These are phyloP conservation scores for Tricholoma terreum DNA, from an alignment of 768 basidiomycete species.

Conservation along the genomic window DNA sequence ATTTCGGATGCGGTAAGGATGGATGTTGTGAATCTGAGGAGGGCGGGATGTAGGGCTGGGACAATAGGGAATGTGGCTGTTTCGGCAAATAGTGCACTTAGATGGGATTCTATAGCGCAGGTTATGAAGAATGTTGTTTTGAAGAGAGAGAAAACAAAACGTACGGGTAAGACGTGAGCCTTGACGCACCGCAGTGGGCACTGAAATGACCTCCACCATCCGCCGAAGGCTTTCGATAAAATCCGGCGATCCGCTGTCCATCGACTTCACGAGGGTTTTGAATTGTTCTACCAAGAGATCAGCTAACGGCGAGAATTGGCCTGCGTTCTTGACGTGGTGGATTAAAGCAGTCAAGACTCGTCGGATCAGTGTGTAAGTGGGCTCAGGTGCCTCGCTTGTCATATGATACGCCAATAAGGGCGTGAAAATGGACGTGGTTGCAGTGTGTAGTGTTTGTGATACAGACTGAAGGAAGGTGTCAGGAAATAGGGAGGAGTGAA, in stretches of 20 bases:
- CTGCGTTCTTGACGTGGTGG: slow-evolving; percentile 75
- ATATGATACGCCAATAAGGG: slow-evolving; percentile 59
- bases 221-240: slow-evolving; percentile 44
- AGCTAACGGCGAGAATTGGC: slow-evolving; percentile 57
- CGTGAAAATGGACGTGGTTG: slow-evolving; percentile 58
- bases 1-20: slow-evolving; percentile 43
- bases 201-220: slow-evolving; percentile 52
- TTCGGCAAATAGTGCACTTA: slow-evolving; percentile 29
- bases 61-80: slow-evolving; percentile 28
- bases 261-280: slow-evolving; percentile 17
- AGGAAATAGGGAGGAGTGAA: slow-evolving; percentile 1
- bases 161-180: slow-evolving; percentile 66
- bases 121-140: background rate
- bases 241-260: slow-evolving; percentile 12
- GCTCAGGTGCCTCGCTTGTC: slow-evolving; percentile 31
- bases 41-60: slow-evolving; percentile 24
- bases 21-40: slow-evolving; percentile 39
- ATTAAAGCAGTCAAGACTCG: slow-evolving; percentile 76
- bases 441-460: slow-evolving; percentile 78
- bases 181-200: slow-evolving; percentile 62
- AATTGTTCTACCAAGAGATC: slow-evolving; percentile 50
- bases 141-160: slow-evolving; percentile 16
- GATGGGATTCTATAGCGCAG: slow-evolving; percentile 31
- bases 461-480: slow-evolving; percentile 52
- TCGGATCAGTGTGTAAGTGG: slow-evolving; percentile 56